Evolutionary conservation across 2,329 filamentous ascomycete genomes (phyloP).

Genomic region (Alternaria dauci): DNA sequence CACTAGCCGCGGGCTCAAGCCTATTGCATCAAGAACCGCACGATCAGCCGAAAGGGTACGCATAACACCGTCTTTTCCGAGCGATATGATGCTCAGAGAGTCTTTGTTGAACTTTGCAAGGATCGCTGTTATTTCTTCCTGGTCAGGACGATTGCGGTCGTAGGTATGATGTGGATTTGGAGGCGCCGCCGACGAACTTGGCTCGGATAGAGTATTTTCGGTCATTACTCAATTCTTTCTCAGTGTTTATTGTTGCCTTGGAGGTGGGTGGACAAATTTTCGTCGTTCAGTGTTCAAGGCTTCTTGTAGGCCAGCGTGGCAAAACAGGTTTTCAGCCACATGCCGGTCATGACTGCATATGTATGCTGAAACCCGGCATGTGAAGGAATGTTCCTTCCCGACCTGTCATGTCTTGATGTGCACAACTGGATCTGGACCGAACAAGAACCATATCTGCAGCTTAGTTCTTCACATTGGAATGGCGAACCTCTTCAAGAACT

Average conservation of each 20-base stretch:
- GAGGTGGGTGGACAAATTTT: too few species aligned
- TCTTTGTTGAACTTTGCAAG: background rate
- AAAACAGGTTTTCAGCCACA: background rate
- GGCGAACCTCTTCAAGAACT: too few species aligned
- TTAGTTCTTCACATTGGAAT: accelerated
- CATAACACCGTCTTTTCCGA: background rate
- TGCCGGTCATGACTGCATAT: background rate
- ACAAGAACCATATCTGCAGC: accelerated
- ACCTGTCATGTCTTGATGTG: background rate
- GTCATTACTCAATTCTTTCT: background rate
- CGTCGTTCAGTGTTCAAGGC: background rate
- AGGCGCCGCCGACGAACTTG: background rate
- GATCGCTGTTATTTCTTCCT: background rate
- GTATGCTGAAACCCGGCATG: background rate
- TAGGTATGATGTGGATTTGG: accelerated
- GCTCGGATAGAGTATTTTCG: background rate
- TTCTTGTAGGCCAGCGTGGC: too few species aligned
- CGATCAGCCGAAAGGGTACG: background rate
- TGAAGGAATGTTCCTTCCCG: background rate
- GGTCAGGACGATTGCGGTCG: background rate
- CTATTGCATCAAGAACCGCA: background rate
- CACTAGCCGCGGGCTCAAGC: background rate
- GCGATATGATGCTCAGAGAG: background rate
- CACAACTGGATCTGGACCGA: background rate
- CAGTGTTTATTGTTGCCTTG: background rate